Base-by-base conservation (phyloP, 1,284 basidiomycete species). In the Limonomyces culmigenus region DNA sequence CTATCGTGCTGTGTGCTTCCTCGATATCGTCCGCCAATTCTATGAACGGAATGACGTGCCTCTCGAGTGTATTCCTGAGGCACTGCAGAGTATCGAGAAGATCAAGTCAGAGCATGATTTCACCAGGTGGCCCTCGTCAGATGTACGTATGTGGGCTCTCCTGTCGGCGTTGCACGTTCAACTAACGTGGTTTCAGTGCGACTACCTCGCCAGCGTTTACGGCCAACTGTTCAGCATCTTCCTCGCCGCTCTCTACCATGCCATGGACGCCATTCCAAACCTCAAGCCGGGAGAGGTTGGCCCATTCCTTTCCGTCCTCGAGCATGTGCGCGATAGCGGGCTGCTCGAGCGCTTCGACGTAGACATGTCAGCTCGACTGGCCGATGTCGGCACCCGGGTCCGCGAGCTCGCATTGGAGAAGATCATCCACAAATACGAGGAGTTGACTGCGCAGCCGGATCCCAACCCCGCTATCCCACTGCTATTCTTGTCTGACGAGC, bases 21-120 rank as follows among this genome's bases (percentile, higher is more conserved):
- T 96, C 45, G 83, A 89, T 36, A 68, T 91, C 29, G 87, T 97
- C 42, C 78, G 78, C 43, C 70, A 78, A 36, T 79, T 91, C 50
- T 96, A 83, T 50, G 86, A 92, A 57, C 67, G 83, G 18, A 83
- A 87, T 45, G 78, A 92, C 45, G 85, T 96, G 4, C 93, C 93
- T 3, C 60, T 93, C 45, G 92, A 95, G 47, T 98, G 93, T 54
- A 74, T 98, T 35, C 81, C 80, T 0, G 92, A 97, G 52, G 91
- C 88, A 12, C 57, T 95, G 32, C 67, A 73, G 35, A 71, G 73
- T 34, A 68, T 93, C 12, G 60, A 64, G 21, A 81, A 79, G 48
- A 69, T 77, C 2, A 63, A 80, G 46, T 59, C 68, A 27, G 85
- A 91, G 43, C 63, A 66, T 27, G 67, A 73, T 33, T 43, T 89